A percentile compares a stretch with the other conserved stretches of the same genome.
Evolutionary conservation across 345 rosid genomes (phyloP).

Genomic region (Microcos paniculata): DNA sequence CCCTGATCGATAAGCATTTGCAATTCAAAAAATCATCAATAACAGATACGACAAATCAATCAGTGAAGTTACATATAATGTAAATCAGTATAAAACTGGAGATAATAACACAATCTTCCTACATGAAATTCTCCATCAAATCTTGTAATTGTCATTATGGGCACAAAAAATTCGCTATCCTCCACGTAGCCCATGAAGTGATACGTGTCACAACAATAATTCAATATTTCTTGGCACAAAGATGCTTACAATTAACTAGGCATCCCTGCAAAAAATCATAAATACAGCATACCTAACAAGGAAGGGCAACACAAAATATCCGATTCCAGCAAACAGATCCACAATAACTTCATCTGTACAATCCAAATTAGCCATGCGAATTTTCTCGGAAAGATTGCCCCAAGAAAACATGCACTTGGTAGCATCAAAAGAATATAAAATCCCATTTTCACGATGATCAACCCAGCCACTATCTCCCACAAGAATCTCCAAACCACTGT

Average conservation of each 20-base stretch:
- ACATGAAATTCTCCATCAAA: background rate
- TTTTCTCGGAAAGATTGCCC: conserved; percentile 98
- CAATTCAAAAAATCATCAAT: conserved; percentile 3
- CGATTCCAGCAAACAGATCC: conserved; percentile 93
- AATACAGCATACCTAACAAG: conserved; percentile 66
- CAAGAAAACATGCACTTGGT: conserved; percentile 98
- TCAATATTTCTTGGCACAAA: background rate
- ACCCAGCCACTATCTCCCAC: conserved; percentile 93
- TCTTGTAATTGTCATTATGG: background rate
- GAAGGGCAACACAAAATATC: conserved; percentile 84
- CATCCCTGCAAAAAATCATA: background rate
- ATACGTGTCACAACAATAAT: background rate
- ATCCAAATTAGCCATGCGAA: conserved; percentile 70
- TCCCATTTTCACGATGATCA: conserved; percentile 80
- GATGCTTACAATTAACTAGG: background rate
- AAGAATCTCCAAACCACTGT: conserved; percentile 80
- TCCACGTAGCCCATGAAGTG: background rate
- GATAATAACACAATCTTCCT: background rate
- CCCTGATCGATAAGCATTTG: conserved; percentile 46
- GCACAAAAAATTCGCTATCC: background rate
- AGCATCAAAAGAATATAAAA: conserved; percentile 84
- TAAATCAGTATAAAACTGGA: background rate
- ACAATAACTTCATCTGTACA: conserved; percentile 71
- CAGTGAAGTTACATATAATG: background rate
- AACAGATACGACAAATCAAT: conserved; percentile 9